Conservation (phyloP, 2,329 filamentous ascomycete genomes). For the Uncinocarpus reesii region DNA sequence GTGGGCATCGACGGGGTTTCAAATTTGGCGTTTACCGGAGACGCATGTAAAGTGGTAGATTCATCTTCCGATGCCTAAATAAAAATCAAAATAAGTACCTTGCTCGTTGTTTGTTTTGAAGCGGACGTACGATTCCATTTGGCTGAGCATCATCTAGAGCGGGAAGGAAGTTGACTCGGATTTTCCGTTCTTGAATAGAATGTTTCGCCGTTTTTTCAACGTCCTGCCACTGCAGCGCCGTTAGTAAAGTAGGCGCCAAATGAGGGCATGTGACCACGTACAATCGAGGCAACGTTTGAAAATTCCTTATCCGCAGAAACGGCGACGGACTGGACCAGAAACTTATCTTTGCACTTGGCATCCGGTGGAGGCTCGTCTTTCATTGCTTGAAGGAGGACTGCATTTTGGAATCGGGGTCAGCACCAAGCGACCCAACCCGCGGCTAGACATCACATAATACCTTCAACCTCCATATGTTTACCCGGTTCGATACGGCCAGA, state of each 20-base stretch:
- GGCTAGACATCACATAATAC: conserved; percentile 39
- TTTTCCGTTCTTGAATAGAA: conserved; percentile 84
- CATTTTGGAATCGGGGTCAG: neutral
- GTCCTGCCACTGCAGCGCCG: conserved; percentile 55
- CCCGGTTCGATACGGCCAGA: conserved; percentile 90
- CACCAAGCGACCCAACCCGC: neutral
- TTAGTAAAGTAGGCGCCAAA: conserved; percentile 15
- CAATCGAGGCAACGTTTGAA: conserved; percentile 67
- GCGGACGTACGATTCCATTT: conserved; percentile 30
- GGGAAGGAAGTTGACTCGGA: conserved; percentile 75
- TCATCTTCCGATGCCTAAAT: conserved; percentile 33
- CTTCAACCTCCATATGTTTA: conserved; percentile 81
- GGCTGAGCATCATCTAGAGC: conserved; percentile 28
- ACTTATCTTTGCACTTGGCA: conserved; percentile 92
- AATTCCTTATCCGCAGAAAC: conserved; percentile 78
- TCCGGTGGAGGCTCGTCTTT: conserved; percentile 82
- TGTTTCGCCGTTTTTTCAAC: conserved; percentile 64
- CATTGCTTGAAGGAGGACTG: conserved; percentile 95
- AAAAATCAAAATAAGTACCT: neutral
- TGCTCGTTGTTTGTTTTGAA: neutral
- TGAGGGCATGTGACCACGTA: conserved; percentile 38
- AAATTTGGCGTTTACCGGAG: conserved; percentile 41
- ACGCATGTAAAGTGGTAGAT: conserved; percentile 44
- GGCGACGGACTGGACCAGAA: conserved; percentile 83
- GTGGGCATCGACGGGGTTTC: conserved; percentile 38